A percentile compares a stretch with the other conserved stretches of the same genome.
Evolutionary conservation across 169 alveolate genomes (phyloP).

Genomic region (Plasmodium chabaudi): DNA sequence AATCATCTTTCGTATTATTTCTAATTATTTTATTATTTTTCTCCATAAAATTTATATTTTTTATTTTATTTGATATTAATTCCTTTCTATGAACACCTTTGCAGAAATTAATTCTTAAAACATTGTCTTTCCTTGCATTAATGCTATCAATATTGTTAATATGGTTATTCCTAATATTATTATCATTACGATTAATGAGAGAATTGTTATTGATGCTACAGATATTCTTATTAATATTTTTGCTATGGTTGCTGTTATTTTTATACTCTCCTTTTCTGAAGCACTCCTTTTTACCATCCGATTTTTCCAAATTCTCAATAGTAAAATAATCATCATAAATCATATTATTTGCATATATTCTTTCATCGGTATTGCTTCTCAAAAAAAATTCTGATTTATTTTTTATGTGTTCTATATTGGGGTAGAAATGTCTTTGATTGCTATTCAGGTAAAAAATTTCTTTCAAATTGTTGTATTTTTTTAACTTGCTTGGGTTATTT

Average conservation of each 20-base stretch:
- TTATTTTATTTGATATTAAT: conserved; percentile 16
- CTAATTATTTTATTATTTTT: conserved; percentile 12
- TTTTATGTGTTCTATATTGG: conserved; percentile 28
- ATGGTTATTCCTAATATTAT: neutral
- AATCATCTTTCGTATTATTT: conserved; percentile 16
- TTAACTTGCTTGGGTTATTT: conserved; percentile 33
- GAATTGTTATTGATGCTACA: neutral
- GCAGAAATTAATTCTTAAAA: conserved; percentile 2
- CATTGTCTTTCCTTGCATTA: neutral
- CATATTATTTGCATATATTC: conserved; percentile 46
- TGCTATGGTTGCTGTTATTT: neutral
- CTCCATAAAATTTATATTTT: conserved; percentile 18
- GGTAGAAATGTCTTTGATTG: conserved; percentile 20
- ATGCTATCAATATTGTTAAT: neutral
- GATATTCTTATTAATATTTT: neutral
- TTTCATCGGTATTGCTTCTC: conserved; percentile 31
- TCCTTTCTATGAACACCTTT: conserved; percentile 23
- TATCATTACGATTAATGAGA: neutral
- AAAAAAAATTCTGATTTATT: conserved; percentile 51
- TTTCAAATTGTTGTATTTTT: conserved; percentile 65
- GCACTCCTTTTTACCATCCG: conserved; percentile 55
- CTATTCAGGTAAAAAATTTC: conserved; percentile 62
- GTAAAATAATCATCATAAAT: conserved; percentile 77
- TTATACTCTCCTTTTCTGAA: conserved; percentile 33
- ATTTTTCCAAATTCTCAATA: conserved; percentile 66